Base-by-base conservation (phyloP, 164 flowering plant genomes). In the Vitis rotundifolia region DNA sequence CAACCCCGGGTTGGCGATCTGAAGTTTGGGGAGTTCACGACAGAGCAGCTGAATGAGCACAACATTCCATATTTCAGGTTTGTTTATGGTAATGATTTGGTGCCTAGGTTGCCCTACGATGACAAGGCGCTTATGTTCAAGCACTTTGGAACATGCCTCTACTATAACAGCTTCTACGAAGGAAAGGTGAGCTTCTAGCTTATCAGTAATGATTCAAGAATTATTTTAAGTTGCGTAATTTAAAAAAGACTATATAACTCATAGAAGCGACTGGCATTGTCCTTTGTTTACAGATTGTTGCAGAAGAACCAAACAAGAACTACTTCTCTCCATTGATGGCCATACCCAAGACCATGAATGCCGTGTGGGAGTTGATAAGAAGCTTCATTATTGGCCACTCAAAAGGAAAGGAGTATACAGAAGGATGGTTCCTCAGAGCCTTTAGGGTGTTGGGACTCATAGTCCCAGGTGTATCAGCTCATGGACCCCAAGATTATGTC, bases 1-100 rank as follows among this genome's bases (percentile, higher is more conserved):
- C 89, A 91, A 58, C 94, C 97, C 8, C 78, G 91, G 55, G 90
- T 91, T 48, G 97, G 94, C 11, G 88, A 88, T 67, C 71, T 51
- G 10, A 26, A 49, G 12, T 86, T 88, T 67, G 88, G 76, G 1
- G 22, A 59, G 11, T 82, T 56, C 57, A 81, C 90, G 88, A 64
- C 63, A 11, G 62, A 67, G 5, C 13, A 77, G 2, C 19, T 90
- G 61, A 51, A 57, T 11, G 48, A 15, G 7, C 19, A 73, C 47
- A 60, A 22, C 0, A 66, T 81, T 52, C 50, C 44, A 19, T 86
- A 83, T 64, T 71, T 31, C 9, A 86, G 95, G 61, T 76, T 81
- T 50, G 92, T 90, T 19, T 90, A 85, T 49, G 44, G 84, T 15
- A 76, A 83, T 65, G 92, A 92, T 53, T 49, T 87, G 6, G 84